Base-by-base conservation (phyloP, 2,329 filamentous ascomycete genomes). In the Calonectria honghensis region DNA sequence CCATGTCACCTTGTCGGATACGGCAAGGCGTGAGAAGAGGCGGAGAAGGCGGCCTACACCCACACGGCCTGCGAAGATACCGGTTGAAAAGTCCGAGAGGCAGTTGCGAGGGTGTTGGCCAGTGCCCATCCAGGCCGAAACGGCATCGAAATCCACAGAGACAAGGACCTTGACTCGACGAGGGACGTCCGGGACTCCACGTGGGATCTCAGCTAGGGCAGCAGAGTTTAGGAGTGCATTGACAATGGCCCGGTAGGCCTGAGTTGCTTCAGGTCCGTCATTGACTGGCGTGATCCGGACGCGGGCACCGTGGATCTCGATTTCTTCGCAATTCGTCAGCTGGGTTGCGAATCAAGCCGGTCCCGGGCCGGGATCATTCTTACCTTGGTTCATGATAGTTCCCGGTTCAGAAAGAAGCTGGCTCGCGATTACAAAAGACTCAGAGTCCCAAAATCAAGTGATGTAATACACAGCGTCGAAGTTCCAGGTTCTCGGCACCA, bases 101-200 rank as follows among this genome's bases (percentile, higher is more conserved):
- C 61, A 66, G 66, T 75, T 77, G n/a, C 57, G 45, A 29, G 73
- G n/a, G 85, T 84, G 9, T 85, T 89, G 66, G 84, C 85, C 82
- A 89, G 89, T 90, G n/a, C 89, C 89, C 3, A 90, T 84, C 86
- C 87, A 90, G 68, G 87, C 87, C 2, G 88, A 88, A 6, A 91
- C 84, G 20, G 89, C 89, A 73, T 91, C 89, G 76, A 91, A 90
- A 79, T 91, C 89, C 37, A 86, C 80, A 24, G 73, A 74, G 20
- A 75, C 39, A 13, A 67, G 50, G 7, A 76, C 32, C 35, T 73
- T 7, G 80, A 84, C 27, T 83, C 72, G n/a, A 79, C 80, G 20
- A 83, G 50, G 67, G 37, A 52, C 64, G 24, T 54, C 64, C 9
- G 64, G 64, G 48, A 67, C 64, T 67, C 64, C 64, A 52, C 48